Evolutionary conservation across 2,329 filamentous ascomycete species (phyloP).

Genomic region (Fusarium annulatum): DNA sequence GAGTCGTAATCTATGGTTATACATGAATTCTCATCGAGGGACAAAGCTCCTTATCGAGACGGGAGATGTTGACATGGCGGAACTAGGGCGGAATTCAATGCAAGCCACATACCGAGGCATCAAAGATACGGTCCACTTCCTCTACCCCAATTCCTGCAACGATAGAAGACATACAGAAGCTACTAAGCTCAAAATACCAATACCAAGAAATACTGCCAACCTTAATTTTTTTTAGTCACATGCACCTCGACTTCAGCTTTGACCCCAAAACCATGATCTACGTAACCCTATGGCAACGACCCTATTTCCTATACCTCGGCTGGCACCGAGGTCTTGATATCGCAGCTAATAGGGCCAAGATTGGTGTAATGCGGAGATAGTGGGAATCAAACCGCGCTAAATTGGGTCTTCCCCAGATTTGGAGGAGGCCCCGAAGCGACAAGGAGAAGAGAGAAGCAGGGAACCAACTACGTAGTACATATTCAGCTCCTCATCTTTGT

Average conservation of each 20-base stretch:
- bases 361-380: conserved; percentile 22
- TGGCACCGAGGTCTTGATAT: conserved; percentile 2
- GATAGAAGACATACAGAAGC: neutral
- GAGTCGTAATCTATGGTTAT: neutral
- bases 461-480: conserved; percentile 6
- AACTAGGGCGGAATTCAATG: neutral
- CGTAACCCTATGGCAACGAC: neutral
- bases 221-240: conserved; percentile 3
- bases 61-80: neutral
- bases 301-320: neutral
- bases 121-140: neutral
- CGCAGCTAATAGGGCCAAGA: conserved; percentile 2
- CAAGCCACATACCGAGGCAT: conserved; percentile 4
- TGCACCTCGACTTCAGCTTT: neutral
- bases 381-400: conserved; percentile 17
- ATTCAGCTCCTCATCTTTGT: conserved; percentile 20
- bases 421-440: conserved; percentile 5
- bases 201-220: neutral
- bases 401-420: conserved; percentile 30
- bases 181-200: neutral
- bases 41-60: neutral
- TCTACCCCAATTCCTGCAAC: neutral
- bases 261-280: neutral
- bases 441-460: neutral
- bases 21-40: neutral